Evolutionary conservation across 23 red algal species (phyloP).

Genomic region (Gracilariopsis chorda): DNA sequence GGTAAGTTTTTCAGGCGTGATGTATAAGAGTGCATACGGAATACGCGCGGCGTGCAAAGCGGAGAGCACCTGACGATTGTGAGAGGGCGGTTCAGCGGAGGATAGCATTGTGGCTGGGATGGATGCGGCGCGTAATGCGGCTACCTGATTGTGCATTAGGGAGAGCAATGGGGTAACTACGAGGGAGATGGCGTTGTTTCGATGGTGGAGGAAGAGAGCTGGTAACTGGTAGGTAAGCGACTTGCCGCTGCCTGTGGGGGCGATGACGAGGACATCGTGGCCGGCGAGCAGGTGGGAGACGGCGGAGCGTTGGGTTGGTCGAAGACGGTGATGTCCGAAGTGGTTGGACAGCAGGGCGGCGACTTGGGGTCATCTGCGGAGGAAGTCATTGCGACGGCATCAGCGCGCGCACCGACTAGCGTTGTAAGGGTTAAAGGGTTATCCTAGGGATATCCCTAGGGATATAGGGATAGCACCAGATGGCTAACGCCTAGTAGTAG

Average conservation of each 20-base stretch:
- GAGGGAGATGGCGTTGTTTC: slow-evolving; percentile 34
- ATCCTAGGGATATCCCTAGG: no score
- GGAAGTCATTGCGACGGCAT: no score
- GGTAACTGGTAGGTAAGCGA: slow-evolving; percentile 75
- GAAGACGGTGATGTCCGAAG: slow-evolving; percentile 49
- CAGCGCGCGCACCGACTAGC: no score
- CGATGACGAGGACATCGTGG: slow-evolving; percentile 47
- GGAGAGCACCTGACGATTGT: slow-evolving; percentile 15
- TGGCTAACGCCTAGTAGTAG: no score
- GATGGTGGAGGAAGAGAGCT: slow-evolving; percentile 43
- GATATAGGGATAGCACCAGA: no score
- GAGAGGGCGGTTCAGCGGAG: slow-evolving; percentile 1
- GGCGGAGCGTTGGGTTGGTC: slow-evolving; percentile 9
- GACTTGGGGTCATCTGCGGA: no score
- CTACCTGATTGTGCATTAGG: slow-evolving; percentile 90
- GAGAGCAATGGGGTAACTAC: slow-evolving; percentile 82
- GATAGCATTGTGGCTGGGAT: slow-evolving; percentile 72
- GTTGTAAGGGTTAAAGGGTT: no score
- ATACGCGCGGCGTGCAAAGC: slow-evolving; percentile 1
- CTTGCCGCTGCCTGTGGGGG: slow-evolving; percentile 67
- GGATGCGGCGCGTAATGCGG: slow-evolving; percentile 27
- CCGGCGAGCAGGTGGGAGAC: slow-evolving; percentile 15
- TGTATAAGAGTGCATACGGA: slow-evolving; percentile 69
- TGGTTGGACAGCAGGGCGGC: not conserved
- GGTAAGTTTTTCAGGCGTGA: slow-evolving; percentile 84